These are phyloP conservation scores for Penicillium goetzii DNA, from an alignment of 495 filamentous ascomycete genomes.

Conservation along the genomic window DNA sequence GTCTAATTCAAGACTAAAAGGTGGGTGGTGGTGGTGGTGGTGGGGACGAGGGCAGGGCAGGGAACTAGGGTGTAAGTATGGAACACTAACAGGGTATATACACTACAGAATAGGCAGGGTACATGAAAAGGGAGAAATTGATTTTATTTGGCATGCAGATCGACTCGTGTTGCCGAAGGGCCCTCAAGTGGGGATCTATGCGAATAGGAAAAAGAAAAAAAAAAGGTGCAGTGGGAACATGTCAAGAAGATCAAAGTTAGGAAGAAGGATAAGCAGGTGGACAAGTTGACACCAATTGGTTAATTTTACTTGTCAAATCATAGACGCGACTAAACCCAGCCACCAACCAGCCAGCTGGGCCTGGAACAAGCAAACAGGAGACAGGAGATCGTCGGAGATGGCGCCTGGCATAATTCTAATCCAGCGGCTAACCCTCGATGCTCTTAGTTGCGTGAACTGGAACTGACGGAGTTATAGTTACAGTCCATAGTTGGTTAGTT, in stretches of 20 bases:
- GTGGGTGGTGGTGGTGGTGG: background rate
- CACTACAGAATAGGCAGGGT: background rate
- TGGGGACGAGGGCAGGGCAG: background rate
- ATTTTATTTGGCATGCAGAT: slow-evolving; percentile 10
- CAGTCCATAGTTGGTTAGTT: background rate
- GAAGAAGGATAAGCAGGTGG: background rate
- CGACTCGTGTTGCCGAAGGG: slow-evolving; percentile 18
- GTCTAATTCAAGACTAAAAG: background rate
- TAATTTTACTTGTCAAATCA: background rate
- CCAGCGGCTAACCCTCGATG: background rate
- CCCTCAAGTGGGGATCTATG: background rate
- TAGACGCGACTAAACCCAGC: slow-evolving; percentile 11
- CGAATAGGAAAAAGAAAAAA: background rate
- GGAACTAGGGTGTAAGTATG: background rate
- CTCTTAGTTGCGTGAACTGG: background rate
- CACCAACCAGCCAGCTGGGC: slow-evolving; percentile 6
- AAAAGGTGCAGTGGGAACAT: background rate
- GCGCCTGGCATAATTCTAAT: background rate
- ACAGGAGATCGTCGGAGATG: slow-evolving; percentile 6
- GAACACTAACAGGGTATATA: background rate
- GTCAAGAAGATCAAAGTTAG: background rate
- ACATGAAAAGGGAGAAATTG: background rate
- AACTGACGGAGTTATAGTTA: background rate
- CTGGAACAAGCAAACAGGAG: background rate
- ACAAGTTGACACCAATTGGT: background rate